Percentiles rank a stretch among this genome's conserved stretches.
Evolutionary conservation across 176 grass and related monocot species (phyloP).

Genomic region (Oryza punctata): DNA sequence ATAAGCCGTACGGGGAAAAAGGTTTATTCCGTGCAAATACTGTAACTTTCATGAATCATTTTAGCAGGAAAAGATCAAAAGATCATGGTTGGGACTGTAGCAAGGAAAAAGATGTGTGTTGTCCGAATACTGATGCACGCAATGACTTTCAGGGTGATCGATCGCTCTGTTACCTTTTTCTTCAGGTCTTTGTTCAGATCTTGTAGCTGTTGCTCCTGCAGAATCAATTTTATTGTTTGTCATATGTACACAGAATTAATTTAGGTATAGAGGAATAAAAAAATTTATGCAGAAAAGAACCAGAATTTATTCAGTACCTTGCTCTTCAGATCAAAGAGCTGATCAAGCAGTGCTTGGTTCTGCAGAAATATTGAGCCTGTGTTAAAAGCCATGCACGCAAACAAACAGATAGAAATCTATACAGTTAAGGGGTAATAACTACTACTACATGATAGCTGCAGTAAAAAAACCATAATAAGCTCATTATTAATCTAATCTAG

Average conservation of each 20-base stretch:
- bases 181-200: conserved; percentile 73
- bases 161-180: conserved; percentile 55
- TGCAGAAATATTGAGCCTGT: conserved; percentile 32
- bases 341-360: conserved; percentile 73
- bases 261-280: conserved; percentile 5
- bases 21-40: not conserved
- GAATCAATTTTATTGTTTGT: not conserved
- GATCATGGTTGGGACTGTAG: not conserved
- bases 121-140: not conserved
- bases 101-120: not conserved
- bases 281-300: not conserved
- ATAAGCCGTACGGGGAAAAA: not conserved
- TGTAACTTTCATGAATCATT: not conserved
- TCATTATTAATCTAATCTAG: too few species aligned
- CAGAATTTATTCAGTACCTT: conserved; percentile 52
- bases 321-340: conserved; percentile 76
- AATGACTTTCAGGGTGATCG: not conserved
- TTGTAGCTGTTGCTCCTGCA: conserved; percentile 72
- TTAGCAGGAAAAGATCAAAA: not conserved
- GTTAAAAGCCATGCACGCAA: conserved; percentile 11
- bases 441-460: not conserved
- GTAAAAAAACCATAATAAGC: not conserved
- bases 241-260: not conserved
- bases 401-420: not conserved
- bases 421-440: not conserved